phyloP scores from a whole-genome alignment of 2,329 filamentous ascomycete species.

The Cercospora sp. region DNA sequence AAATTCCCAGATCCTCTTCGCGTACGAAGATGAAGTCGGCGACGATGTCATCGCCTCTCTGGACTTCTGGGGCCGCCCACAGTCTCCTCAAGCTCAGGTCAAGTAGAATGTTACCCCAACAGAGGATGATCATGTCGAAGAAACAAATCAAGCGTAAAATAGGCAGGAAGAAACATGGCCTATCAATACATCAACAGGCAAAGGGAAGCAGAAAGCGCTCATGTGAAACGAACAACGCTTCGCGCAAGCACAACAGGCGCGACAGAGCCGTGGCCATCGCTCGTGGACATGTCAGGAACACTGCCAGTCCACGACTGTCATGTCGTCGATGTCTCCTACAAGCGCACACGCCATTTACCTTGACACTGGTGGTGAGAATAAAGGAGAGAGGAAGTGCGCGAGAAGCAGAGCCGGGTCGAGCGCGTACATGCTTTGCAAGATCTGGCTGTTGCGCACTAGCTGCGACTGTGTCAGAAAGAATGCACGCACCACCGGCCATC shows the following conservation, averaged over 20 bases:
- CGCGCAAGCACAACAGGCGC: not conserved
- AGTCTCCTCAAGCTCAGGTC: slow-evolving; percentile 24
- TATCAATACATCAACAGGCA: not conserved
- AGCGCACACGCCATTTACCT: not conserved
- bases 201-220: not conserved
- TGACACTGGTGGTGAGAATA: not conserved
- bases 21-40: slow-evolving; percentile 92
- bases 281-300: not conserved
- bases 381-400: not conserved
- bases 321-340: not conserved
- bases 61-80: slow-evolving; percentile 77
- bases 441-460: not conserved
- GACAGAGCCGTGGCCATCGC: not conserved
- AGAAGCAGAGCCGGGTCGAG: not conserved
- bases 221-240: not conserved
- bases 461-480: not conserved
- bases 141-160: not conserved
- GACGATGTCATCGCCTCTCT: slow-evolving; percentile 92
- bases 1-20: slow-evolving; percentile 80
- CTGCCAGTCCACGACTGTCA: not conserved
- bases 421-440: not conserved
- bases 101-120: slow-evolving; percentile 18
- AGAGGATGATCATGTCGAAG: not conserved
- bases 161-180: not conserved
- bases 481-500: not conserved